Evolutionary conservation across 495 filamentous ascomycete species (phyloP), one percentile per base, ranked within the genome.

Genomic region (Pseudevernia furfuracea): DNA sequence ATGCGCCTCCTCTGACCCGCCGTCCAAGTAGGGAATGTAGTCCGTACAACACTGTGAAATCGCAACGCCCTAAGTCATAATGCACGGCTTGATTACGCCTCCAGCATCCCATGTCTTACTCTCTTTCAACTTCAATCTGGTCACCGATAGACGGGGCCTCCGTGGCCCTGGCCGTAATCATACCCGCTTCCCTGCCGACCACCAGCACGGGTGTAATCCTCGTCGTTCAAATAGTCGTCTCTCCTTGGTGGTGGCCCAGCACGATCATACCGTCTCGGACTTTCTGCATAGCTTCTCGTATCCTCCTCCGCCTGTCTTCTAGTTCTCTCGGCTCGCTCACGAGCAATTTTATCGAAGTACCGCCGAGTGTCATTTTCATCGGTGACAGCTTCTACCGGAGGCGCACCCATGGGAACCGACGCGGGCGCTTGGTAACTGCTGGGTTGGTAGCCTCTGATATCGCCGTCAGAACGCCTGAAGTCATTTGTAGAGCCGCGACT

Each of bases 261-360:
- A n/a, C 69, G 68, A 34, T 72, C 68, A 36, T 69, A 66, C n/a
- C 70, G 64, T n/a, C 64, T 63, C n/a, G 71, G 71, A 44, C 68
- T 70, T 37, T 72, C 70, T 23, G 58, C 68, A 56, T 70, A 72
- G 25, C 37, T 56, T 15, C 70, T 59, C 23, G 58, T 43, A 12
- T 69, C 68, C 17, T 70, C 68, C n/a, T 69, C 68, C 3, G 70
- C 68, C 56, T 68, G 59, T 60, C 60, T 59, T 12, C 71, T 55
- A 21, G 55, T 38, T 38, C 66, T 57, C 32, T 70, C 69, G 1
- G 62, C 66, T 12, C 70, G 62, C 19, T 70, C 66, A 9, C 70
- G 60, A 21, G 67, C 67, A 37, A 53, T 65, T 34, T 66, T 61
- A n/a, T 68, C 67, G 25, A 69, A 67, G 53, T 72, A 67, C 8